phyloP scores from a whole-genome alignment of 1,284 basidiomycete species.

The Sanghuangporus baumii region DNA sequence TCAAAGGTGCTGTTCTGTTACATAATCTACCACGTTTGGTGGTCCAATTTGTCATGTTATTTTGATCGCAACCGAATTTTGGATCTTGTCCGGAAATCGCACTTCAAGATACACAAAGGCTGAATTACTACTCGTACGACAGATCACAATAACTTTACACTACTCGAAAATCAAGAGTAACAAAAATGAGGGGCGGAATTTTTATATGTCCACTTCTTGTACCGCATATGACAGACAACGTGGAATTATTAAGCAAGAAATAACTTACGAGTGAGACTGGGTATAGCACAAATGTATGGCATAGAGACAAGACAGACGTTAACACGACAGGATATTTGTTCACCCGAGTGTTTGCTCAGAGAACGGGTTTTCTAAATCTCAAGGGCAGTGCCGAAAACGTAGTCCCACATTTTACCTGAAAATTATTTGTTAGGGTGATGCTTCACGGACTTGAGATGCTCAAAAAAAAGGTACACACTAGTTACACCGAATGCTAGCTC shows the following conservation, averaged over 20 bases:
- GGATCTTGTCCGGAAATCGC: no score
- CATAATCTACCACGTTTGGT: no score
- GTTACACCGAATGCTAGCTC: slow-evolving; percentile 98
- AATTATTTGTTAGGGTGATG: slow-evolving; percentile 16
- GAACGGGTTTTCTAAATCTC: neutral
- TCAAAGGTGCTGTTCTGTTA: no score
- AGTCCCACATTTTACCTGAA: slow-evolving; percentile 89
- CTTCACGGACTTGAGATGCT: neutral
- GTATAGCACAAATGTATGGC: neutral
- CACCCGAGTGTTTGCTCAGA: neutral
- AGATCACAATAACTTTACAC: no score
- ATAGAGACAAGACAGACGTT: neutral
- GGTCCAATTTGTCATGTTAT: no score
- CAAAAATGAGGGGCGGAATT: neutral
- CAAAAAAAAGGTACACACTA: slow-evolving; percentile 38
- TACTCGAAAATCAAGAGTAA: no score
- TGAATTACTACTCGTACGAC: no score
- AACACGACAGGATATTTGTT: neutral
- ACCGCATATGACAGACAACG: neutral
- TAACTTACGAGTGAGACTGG: neutral
- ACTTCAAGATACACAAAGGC: no score
- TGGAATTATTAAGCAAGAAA: neutral
- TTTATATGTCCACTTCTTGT: neutral
- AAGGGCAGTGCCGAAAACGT: slow-evolving; percentile 83
- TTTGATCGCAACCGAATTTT: no score